A percentile compares a stretch with the other conserved stretches of the same genome.
phyloP scores from a whole-genome alignment of 345 rosid genomes.

The Pistacia integerrima region DNA sequence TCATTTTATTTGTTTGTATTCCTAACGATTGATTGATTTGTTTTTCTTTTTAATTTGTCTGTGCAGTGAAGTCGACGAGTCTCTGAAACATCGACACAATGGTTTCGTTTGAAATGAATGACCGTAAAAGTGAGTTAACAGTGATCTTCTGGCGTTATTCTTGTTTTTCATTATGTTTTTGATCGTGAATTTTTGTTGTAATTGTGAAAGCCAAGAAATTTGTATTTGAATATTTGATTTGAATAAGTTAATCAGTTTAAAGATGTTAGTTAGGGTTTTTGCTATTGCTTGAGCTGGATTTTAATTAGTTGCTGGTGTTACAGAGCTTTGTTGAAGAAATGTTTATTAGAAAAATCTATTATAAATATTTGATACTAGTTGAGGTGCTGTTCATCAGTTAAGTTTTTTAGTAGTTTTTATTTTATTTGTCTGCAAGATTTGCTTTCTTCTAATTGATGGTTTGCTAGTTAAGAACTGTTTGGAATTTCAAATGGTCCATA shows the following conservation, averaged over 20 bases:
- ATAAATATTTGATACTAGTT: neutral
- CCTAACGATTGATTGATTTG: neutral
- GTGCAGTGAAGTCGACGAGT: constrained; percentile 4
- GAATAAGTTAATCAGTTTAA: neutral
- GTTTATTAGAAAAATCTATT: neutral
- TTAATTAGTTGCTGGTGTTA: neutral
- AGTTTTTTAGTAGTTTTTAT: neutral
- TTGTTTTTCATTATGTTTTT: neutral
- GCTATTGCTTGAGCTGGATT: neutral
- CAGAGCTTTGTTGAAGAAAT: neutral
- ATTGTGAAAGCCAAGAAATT: constrained; percentile 2
- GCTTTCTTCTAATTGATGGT: neutral
- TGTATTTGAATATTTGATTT: neutral
- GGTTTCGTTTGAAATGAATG: constrained; percentile 43
- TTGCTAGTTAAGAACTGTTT: neutral
- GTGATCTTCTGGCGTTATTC: neutral
- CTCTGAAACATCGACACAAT: constrained; percentile 19
- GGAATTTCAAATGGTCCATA: neutral
- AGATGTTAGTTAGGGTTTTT: neutral
- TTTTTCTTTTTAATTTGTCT: neutral
- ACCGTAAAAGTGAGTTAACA: constrained; percentile 38
- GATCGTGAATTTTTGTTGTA: neutral
- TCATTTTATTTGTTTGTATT: neutral
- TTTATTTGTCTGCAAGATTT: neutral
- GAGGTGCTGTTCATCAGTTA: neutral